Percentiles rank a stretch among this genome's conserved stretches.
Evolutionary conservation across 352 stramenopile genomes (phyloP).

Genomic region (Halophytophthora batemanensis): DNA sequence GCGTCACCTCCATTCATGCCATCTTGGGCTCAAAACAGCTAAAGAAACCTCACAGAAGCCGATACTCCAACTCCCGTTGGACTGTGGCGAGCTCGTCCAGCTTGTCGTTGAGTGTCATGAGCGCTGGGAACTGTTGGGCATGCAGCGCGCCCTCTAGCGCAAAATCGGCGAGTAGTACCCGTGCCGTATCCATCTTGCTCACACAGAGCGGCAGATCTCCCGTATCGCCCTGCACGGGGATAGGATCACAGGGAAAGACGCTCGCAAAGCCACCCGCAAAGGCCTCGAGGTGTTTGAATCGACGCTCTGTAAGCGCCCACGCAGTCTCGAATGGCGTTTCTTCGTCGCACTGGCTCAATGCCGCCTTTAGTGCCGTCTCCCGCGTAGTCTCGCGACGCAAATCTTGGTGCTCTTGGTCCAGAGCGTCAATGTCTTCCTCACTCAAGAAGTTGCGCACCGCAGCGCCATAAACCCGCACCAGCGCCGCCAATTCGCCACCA

Average conservation of each 20-base stretch:
- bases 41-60: no score
- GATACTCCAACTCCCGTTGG: no score
- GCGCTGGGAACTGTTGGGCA: constrained; percentile 39
- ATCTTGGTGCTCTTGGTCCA: constrained; percentile 17
- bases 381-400: constrained; percentile 3
- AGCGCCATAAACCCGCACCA: constrained; percentile 20
- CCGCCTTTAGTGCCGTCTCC: constrained; percentile 5
- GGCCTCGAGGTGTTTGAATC: constrained; percentile 33
- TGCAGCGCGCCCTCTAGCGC: constrained; percentile 40
- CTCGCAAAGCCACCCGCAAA: constrained; percentile 44
- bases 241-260: constrained; percentile 18
- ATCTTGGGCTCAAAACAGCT: no score
- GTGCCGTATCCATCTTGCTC: constrained; percentile 20
- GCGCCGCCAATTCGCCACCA: constrained; percentile 29
- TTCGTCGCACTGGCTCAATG: constrained; percentile 5
- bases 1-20: no score
- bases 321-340: constrained; percentile 26
- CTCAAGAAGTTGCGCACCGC: constrained; percentile 10
- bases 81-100: not conserved
- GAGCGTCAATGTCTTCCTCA: constrained; percentile 14
- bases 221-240: constrained; percentile 6
- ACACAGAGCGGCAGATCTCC: constrained; percentile 22
- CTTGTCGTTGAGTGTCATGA: constrained; percentile 21
- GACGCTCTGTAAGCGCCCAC: constrained; percentile 24
- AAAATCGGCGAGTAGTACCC: constrained; percentile 29